These are phyloP conservation scores for Prunus mongolica DNA, from an alignment of 306 rosid genomes.

Conservation along the genomic window DNA sequence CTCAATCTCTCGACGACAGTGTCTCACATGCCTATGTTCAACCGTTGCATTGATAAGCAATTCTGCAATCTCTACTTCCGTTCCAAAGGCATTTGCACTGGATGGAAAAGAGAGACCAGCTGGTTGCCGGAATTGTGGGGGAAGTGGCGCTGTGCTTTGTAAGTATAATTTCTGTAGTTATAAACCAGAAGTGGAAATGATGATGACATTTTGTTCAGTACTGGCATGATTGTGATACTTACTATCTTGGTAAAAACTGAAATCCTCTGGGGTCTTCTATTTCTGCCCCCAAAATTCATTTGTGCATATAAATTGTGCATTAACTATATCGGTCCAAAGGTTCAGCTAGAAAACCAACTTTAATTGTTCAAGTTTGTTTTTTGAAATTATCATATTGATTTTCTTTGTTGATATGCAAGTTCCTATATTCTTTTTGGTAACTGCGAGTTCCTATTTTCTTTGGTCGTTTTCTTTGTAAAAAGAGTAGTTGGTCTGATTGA, in stretches of 20 bases:
- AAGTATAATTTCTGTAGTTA: slow-evolving; percentile 17
- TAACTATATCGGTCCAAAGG: not conserved
- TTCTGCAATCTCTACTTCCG: slow-evolving; percentile 28
- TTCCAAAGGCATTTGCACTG: slow-evolving; percentile 43
- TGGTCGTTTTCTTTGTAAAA: not conserved
- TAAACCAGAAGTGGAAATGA: not conserved
- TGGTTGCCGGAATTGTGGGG: slow-evolving; percentile 79
- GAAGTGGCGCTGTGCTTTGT: slow-evolving; percentile 88
- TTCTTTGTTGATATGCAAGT: not conserved
- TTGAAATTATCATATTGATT: not conserved
- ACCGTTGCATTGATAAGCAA: slow-evolving; percentile 39
- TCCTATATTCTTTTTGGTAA: not conserved
- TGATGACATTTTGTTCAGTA: not conserved
- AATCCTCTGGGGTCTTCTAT: not conserved
- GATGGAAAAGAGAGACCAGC: slow-evolving; percentile 64
- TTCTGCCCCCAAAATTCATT: not conserved
- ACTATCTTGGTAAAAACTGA: not conserved
- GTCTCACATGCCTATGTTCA: slow-evolving; percentile 71
- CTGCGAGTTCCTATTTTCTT: not conserved
- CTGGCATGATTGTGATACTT: not conserved
- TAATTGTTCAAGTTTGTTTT: not conserved
- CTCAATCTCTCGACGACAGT: slow-evolving; percentile 59
- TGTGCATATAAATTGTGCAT: not conserved
- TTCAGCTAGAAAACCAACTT: not conserved
- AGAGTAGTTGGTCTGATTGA: not conserved